phyloP scores from a whole-genome alignment of 2,329 filamentous ascomycete genomes.

The Stemphylium vesicarium region DNA sequence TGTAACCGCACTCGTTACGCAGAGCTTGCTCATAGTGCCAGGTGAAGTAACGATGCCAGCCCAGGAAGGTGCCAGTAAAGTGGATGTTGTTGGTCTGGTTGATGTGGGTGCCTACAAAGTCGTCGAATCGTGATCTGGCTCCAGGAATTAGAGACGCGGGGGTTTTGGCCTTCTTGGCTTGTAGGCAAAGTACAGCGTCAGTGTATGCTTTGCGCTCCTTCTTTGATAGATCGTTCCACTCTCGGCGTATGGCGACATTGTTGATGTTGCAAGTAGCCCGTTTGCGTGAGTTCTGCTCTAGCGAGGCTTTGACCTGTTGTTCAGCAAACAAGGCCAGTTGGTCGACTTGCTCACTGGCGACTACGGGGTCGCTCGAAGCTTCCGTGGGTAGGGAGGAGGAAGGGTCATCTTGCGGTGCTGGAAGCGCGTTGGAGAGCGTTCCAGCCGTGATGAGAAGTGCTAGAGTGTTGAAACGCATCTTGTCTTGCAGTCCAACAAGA shows the following conservation, averaged over 20 bases:
- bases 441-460: constrained; percentile 32
- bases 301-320: constrained; percentile 21
- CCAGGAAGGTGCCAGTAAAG: constrained; percentile 39
- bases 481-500: not conserved
- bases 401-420: constrained; percentile 27
- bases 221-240: constrained; percentile 35
- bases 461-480: constrained; percentile 36
- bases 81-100: constrained; percentile 45
- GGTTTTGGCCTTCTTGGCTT: constrained; percentile 37
- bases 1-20: constrained; percentile 52
- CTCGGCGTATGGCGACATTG: constrained; percentile 36
- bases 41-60: constrained; percentile 52
- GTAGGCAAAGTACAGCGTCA: constrained; percentile 45
- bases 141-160: constrained; percentile 36
- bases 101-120: constrained; percentile 48
- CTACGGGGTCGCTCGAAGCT: constrained; percentile 28
- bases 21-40: constrained; percentile 52
- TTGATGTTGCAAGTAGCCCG: constrained; percentile 30
- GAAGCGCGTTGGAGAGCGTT: constrained; percentile 32
- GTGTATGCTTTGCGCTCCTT: constrained; percentile 45
- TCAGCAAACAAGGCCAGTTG: constrained; percentile 31
- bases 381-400: constrained; percentile 24
- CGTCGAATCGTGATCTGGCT: constrained; percentile 44
- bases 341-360: constrained; percentile 32
- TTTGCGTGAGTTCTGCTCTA: constrained; percentile 26